Evolutionary conservation across 192 early-diverging fungal species (phyloP).

Genomic region (Mycoemilia scoparia): DNA sequence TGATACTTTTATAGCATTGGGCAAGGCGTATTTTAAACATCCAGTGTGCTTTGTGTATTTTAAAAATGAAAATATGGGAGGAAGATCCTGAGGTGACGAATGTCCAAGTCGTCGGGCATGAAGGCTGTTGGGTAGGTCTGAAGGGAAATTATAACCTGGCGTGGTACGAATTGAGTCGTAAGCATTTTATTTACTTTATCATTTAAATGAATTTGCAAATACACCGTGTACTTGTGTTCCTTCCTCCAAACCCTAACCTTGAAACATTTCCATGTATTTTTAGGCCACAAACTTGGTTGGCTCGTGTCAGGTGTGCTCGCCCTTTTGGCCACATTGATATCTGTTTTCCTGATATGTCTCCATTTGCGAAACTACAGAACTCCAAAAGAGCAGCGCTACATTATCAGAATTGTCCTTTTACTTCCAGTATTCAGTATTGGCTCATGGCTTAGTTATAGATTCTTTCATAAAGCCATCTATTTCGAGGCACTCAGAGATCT

Average conservation of each 20-base stretch:
- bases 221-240: no score
- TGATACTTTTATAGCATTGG: no score
- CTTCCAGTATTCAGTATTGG: slow-evolving; percentile 54
- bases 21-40: no score
- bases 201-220: not conserved
- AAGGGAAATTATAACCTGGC: slow-evolving; percentile 21
- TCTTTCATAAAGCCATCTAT: slow-evolving; percentile 46
- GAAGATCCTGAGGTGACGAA: no score
- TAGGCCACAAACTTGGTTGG: slow-evolving; percentile 43
- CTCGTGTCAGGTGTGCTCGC: slow-evolving; percentile 33
- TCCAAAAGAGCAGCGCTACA: slow-evolving; percentile 55
- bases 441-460: slow-evolving; percentile 48
- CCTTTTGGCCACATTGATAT: slow-evolving; percentile 29
- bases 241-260: no score
- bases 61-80: no score
- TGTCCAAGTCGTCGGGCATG: no score
- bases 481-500: slow-evolving; percentile 47
- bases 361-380: slow-evolving; percentile 40
- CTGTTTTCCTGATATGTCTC: slow-evolving; percentile 25
- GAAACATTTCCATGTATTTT: not conserved
- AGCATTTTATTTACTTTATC: not conserved
- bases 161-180: slow-evolving; percentile 24
- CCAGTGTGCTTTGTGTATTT: no score
- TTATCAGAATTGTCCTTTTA: slow-evolving; percentile 56
- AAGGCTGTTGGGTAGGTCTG: slow-evolving; percentile 25